Conservation (phyloP, 129 eudicot species). For the Scalesia atractyloides region DNA sequence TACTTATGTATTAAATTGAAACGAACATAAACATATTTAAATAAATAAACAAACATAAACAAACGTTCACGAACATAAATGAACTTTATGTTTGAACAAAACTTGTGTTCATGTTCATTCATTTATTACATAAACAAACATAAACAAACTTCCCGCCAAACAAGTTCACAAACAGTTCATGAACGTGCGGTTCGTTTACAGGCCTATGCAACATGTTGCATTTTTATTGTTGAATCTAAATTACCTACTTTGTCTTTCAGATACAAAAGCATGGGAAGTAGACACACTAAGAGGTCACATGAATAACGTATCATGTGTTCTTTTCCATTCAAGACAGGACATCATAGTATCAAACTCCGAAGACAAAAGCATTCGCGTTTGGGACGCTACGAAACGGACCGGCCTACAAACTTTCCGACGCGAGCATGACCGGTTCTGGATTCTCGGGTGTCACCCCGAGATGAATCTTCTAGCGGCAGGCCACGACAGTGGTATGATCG, state of each 20-base stretch:
- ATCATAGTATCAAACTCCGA: conserved; percentile 57
- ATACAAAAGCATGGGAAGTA: conserved; percentile 88
- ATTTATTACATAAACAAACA: no score
- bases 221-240: conserved; percentile 16
- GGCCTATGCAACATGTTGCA: conserved; percentile 2
- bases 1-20: no score
- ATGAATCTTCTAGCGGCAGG: conserved; percentile 59
- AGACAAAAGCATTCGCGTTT: conserved; percentile 55
- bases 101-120: no score
- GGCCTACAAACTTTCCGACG: conserved; percentile 56
- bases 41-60: no score
- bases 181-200: no score
- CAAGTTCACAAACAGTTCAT: no score
- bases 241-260: conserved; percentile 35
- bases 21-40: no score
- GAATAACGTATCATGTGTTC: conserved; percentile 81
- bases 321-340: conserved; percentile 51
- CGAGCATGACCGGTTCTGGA: conserved; percentile 61
- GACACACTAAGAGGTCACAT: conserved; percentile 84
- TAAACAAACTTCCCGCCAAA: no score
- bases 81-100: no score
- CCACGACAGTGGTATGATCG: conserved; percentile 73
- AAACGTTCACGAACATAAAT: no score
- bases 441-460: conserved; percentile 53
- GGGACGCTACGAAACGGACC: conserved; percentile 58